Conservation (phyloP, 148 eudicot species). For the Persicaria tinctoria region DNA sequence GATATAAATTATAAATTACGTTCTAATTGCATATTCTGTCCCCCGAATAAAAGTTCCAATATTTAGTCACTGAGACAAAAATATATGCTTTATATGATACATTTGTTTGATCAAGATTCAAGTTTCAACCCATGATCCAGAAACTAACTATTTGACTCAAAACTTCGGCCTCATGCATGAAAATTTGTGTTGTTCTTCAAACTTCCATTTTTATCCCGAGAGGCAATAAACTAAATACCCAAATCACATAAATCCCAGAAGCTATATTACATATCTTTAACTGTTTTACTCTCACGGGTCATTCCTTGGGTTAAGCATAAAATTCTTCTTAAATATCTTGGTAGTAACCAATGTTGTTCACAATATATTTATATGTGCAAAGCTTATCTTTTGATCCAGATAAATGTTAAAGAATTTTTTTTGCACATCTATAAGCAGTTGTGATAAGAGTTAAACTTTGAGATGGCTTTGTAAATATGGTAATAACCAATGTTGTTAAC, state of each 20-base stretch:
- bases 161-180: neutral
- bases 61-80: neutral
- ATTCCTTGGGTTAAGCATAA: neutral
- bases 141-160: neutral
- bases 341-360: neutral
- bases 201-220: too few species aligned
- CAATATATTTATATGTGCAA: neutral
- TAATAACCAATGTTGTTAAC: too few species aligned
- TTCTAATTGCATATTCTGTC: too few species aligned
- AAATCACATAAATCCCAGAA: neutral
- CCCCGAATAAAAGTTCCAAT: too few species aligned
- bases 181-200: too few species aligned
- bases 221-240: neutral
- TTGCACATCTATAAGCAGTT: too few species aligned
- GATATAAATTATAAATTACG: too few species aligned
- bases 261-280: neutral
- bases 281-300: neutral
- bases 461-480: too few species aligned
- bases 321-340: neutral
- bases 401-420: too few species aligned
- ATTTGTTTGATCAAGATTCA: too few species aligned
- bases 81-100: neutral
- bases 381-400: too few species aligned
- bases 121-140: neutral
- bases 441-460: too few species aligned